A percentile compares a stretch with the other conserved stretches of the same genome.
phyloP scores from a whole-genome alignment of 805 yeast species.

The Ogataea thermomethanolica region DNA sequence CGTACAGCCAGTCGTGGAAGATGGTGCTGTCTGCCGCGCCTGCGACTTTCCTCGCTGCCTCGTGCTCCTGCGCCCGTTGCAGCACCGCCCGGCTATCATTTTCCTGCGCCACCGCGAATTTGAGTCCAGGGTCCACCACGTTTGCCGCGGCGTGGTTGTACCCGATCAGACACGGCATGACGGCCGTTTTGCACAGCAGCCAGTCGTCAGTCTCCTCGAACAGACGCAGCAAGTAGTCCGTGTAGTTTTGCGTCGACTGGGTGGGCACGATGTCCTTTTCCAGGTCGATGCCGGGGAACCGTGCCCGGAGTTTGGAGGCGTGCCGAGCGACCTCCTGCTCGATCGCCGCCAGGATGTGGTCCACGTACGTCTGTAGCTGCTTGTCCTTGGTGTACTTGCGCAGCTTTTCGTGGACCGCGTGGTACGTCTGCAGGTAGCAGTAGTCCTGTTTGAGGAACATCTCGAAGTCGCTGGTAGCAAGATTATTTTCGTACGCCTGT shows the following conservation, averaged over 20 bases:
- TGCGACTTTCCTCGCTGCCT: constrained; percentile 12
- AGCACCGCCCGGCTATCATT: too few relatives aligned
- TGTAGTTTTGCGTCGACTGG: constrained; percentile 56
- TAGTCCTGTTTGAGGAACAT: constrained; percentile 56
- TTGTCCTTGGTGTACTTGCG: constrained; percentile 58
- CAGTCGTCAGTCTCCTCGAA: constrained; percentile 54
- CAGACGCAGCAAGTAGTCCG: constrained; percentile 53
- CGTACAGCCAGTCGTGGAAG: constrained; percentile 55
- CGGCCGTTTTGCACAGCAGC: constrained; percentile 61
- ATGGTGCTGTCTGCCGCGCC: constrained; percentile 23
- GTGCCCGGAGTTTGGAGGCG: constrained; percentile 41
- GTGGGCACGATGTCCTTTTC: constrained; percentile 43
- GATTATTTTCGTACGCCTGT: constrained; percentile 47
- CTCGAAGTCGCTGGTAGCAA: constrained; percentile 49
- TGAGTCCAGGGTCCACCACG: neutral
- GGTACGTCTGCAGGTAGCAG: constrained; percentile 64
- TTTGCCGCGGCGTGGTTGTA: constrained; percentile 49
- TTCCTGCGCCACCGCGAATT: neutral
- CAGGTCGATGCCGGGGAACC: constrained; percentile 44
- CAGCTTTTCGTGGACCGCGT: constrained; percentile 60
- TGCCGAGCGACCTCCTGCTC: constrained; percentile 57
- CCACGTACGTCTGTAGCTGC: constrained; percentile 47
- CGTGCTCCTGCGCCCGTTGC: too few relatives aligned
- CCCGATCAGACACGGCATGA: constrained; percentile 76
- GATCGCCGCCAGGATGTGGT: constrained; percentile 48